These are phyloP conservation scores for Pythium brassicae DNA, from an alignment of 352 stramenopile species.

Conservation along the genomic window DNA sequence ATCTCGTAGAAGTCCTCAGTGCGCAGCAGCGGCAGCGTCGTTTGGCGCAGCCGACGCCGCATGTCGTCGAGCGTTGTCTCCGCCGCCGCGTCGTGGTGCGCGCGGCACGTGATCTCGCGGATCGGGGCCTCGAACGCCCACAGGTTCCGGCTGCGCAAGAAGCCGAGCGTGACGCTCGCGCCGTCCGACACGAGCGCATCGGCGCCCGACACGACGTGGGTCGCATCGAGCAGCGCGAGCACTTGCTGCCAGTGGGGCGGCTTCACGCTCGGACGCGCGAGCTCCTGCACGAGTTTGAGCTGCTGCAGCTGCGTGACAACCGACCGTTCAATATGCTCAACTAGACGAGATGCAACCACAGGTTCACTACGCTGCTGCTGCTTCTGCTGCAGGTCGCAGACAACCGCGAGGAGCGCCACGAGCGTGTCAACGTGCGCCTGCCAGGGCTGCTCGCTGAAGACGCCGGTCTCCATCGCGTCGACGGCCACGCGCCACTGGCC, in stretches of 20 bases:
- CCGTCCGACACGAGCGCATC: slow-evolving; percentile 47
- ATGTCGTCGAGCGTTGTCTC: slow-evolving; percentile 57
- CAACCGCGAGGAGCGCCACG: slow-evolving; percentile 25
- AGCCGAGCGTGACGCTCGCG: slow-evolving; percentile 43
- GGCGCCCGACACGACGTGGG: slow-evolving; percentile 45
- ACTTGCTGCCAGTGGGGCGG: slow-evolving; percentile 61
- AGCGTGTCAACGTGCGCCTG: slow-evolving; percentile 30
- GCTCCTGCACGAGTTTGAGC: slow-evolving; percentile 43
- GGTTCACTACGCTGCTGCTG: not conserved
- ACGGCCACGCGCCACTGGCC: slow-evolving; percentile 39
- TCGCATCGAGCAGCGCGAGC: slow-evolving; percentile 36
- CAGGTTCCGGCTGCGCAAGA: slow-evolving; percentile 39
- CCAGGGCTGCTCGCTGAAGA: slow-evolving; percentile 69
- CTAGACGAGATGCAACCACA: slow-evolving; percentile 33
- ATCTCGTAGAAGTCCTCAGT: slow-evolving; percentile 42
- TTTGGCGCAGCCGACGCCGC: slow-evolving; percentile 38
- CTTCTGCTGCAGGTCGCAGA: slow-evolving; percentile 28
- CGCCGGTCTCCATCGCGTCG: slow-evolving; percentile 56
- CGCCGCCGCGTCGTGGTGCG: slow-evolving; percentile 46
- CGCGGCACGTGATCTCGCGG: slow-evolving; percentile 49
- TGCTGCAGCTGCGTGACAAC: slow-evolving; percentile 42
- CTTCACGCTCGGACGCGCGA: slow-evolving; percentile 50
- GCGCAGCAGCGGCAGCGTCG: slow-evolving; percentile 35
- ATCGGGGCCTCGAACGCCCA: slow-evolving; percentile 58
- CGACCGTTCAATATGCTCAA: slow-evolving; percentile 25